These are phyloP conservation scores for Clavariopsis aquatica DNA, from an alignment of 495 filamentous ascomycete genomes.

Conservation along the genomic window DNA sequence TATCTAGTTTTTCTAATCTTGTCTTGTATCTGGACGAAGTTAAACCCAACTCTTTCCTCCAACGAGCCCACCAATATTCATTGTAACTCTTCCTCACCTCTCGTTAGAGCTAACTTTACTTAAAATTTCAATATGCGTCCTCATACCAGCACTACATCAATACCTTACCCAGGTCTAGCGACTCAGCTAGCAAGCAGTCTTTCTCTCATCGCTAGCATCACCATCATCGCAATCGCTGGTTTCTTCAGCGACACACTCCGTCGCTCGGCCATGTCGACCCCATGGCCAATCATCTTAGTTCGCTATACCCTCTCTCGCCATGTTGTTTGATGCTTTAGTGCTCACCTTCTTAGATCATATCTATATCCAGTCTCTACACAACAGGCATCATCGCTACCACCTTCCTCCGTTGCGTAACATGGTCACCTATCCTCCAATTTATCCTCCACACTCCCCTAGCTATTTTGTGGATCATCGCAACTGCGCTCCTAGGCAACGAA, in stretches of 20 bases:
- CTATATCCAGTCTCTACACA: not conserved
- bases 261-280: not conserved
- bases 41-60: not conserved
- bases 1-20: not conserved
- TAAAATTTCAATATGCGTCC: slow-evolving; percentile 3
- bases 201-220: slow-evolving; percentile 4
- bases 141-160: not conserved
- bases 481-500: slow-evolving; percentile 7
- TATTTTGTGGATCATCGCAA: slow-evolving; percentile 1
- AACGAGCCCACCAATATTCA: not conserved
- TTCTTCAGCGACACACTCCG: slow-evolving; percentile 22
- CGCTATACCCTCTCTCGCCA: not conserved
- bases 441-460: not conserved
- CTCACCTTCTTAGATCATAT: slow-evolving; percentile 4
- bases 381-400: not conserved
- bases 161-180: not conserved
- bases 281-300: slow-evolving; percentile 14
- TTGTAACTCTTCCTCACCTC: not conserved
- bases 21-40: not conserved
- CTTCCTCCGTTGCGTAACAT: not conserved
- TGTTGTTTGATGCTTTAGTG: not conserved
- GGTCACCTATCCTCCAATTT: not conserved
- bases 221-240: slow-evolving; percentile 5
- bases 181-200: slow-evolving; percentile 6
- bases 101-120: not conserved